Evolutionary conservation across 1,284 basidiomycete species (phyloP).

Genomic region (Heimioporus punctisporus): DNA sequence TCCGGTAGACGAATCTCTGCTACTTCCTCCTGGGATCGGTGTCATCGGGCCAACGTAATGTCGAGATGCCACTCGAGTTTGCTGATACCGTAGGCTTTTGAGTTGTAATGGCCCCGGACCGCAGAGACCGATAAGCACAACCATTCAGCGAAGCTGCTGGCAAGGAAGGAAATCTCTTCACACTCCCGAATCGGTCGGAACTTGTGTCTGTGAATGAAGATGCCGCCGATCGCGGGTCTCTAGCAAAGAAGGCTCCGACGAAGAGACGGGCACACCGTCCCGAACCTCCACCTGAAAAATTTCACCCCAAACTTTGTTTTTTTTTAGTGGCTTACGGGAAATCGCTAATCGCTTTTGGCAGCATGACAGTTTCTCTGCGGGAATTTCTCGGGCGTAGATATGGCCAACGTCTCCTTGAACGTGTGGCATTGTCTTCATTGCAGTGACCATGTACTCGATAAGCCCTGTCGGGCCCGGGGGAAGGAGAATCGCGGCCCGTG

Average conservation of each 20-base stretch:
- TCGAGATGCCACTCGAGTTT: not conserved
- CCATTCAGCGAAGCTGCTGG: not conserved
- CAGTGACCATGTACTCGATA: too few relatives aligned
- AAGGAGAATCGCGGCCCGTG: too few relatives aligned
- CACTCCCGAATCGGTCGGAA: conserved; percentile 44
- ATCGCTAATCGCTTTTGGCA: too few relatives aligned
- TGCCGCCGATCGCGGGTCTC: conserved; percentile 62
- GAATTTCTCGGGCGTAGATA: too few relatives aligned
- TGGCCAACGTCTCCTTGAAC: too few relatives aligned
- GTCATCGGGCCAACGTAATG: conserved; percentile 9
- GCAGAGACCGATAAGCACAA: conserved; percentile 1
- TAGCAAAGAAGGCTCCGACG: conserved; percentile 1
- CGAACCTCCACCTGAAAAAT: not conserved
- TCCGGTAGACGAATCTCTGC: conserved; percentile 12
- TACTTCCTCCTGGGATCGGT: conserved; percentile 1
- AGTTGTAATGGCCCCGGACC: too few relatives aligned
- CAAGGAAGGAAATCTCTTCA: conserved; percentile 4
- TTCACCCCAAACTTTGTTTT: not conserved
- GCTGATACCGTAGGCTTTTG: too few relatives aligned
- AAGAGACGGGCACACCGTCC: not conserved
- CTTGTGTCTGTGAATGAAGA: conserved; percentile 49
- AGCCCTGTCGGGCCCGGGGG: too few relatives aligned
- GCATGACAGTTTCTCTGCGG: not conserved
- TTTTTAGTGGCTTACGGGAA: too few relatives aligned
- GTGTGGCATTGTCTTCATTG: too few relatives aligned